Evolutionary conservation across 148 eudicot species (phyloP), one percentile per base, ranked within the genome.

Genomic region (Cornus florida): DNA sequence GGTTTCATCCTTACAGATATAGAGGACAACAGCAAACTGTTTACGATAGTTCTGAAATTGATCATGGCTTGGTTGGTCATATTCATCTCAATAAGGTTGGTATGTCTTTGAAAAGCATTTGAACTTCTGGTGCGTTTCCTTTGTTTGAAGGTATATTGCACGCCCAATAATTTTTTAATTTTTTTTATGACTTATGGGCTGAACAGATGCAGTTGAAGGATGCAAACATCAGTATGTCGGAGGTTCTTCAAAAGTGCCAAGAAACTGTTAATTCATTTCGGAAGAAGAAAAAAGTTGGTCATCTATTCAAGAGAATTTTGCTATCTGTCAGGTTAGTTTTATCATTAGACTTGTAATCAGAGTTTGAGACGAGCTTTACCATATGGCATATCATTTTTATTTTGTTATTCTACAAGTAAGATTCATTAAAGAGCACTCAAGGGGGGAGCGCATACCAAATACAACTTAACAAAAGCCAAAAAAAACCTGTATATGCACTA

Each of bases 21-120:
- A 84, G 83, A 73, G 82, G 82, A 62, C 86, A 83, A 62, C 86
- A 83, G 43, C 88, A 86, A 80, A 67, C 79, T 79, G 76, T 78
- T 74, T 74, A 82, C 74, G 95, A 84, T 67, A 88, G 78, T 86
- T 78, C 82, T 76, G 94, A 91, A 22, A 43, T 86, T 7, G 91
- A 86, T 57, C 71, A 84, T 33, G 97, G 97, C 75, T 91, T 94
- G 82, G 89, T 97, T 79, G 98, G 98, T 70, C 99, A 97, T 81
- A 82, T 97, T 80, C 98, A 94, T 87, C 94, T 97, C 50, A 87
- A 92, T 82, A 85, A 90, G 97, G 99, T 97, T 77, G 75, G 81
- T 74, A 73, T 66, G 0, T 31, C 19, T 70, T 69, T 79, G 66
- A 62, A 62, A n/a, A 62, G 5, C 23, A 62, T n/a, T 70, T 9